Base-by-base conservation (phyloP, 2,329 filamentous ascomycete genomes). In the Ustulina deusta region DNA sequence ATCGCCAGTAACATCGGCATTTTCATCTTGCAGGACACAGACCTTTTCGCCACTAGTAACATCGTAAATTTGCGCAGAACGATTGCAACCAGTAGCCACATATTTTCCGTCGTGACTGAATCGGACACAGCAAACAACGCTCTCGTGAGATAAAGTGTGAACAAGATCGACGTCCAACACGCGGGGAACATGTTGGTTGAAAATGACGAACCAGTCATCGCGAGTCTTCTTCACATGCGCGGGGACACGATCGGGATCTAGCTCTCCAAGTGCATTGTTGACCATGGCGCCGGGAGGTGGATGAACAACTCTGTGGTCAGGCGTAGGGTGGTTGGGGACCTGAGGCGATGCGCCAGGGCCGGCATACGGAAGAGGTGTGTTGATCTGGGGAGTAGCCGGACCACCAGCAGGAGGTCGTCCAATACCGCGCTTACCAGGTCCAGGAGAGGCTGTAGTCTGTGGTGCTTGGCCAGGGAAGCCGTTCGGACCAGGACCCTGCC, bases 51-150 rank as follows among this genome's bases (percentile, higher is more conserved):
- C 96, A 17, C 89, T 92, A 75, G 89, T 86, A 48, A 98, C 95
- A 72, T 99, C 96, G 80, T 96, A 99, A 75, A 99, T 99, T 81
- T 98, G 95, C n/a, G 96, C 96, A n/a, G 94, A 97, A 71, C 94
- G 87, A 81, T 99, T 99, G 85, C 96, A 98, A 49, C 96, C 96
- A 5, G 96, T 99, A 7, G 96, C 96, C 63, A 99, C 92, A 74
- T 93, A 97, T 78, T 97, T 94, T 73, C 96, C 96, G 77, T 99
- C 96, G 63, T 92, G 89, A 79, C 95, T 98, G 85, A 99, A 99
- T 66, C 96, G 89, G 40, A 99, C 96, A 79, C 96, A 99, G 86
- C 96, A 99, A 0, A 99, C 96, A 3, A 99, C 96, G 75, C 95
- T 98, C 78, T 97, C 93, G 77, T 99, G 96, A 68, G 90, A 89